A percentile compares a stretch with the other conserved stretches of the same genome.
phyloP scores from a whole-genome alignment of 169 alveolate genomes.

The Cryptosporidium sp. region DNA sequence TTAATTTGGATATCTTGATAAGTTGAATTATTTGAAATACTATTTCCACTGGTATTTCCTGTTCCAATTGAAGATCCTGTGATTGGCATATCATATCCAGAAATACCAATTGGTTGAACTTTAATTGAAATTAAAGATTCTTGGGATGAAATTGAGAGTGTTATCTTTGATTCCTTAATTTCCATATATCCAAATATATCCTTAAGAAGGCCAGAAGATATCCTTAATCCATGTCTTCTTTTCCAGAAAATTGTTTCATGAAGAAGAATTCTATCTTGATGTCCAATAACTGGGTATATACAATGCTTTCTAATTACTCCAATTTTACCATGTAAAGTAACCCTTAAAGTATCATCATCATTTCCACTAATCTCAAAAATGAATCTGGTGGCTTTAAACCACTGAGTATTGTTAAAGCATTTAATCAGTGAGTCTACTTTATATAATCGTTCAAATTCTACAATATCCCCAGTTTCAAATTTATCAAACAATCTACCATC shows the following conservation, averaged over 20 bases:
- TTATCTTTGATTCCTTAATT: slow-evolving; percentile 43
- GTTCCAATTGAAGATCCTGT: not conserved
- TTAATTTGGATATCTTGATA: slow-evolving; percentile 60
- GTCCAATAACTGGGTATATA: slow-evolving; percentile 35
- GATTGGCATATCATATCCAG: not conserved
- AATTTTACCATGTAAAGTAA: slow-evolving; percentile 18
- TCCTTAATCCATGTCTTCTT: slow-evolving; percentile 53
- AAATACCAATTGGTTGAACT: slow-evolving; percentile 38
- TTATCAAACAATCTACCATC: slow-evolving; percentile 39
- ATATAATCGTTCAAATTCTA: slow-evolving; percentile 42
- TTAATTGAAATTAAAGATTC: slow-evolving; percentile 49
- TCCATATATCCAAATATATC: slow-evolving; percentile 68
- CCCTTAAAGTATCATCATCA: slow-evolving; percentile 22
- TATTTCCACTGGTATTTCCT: not conserved
- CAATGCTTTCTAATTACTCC: slow-evolving; percentile 47
- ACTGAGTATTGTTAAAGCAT: slow-evolving; percentile 55
- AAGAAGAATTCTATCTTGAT: slow-evolving; percentile 23
- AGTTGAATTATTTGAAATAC: slow-evolving; percentile 34
- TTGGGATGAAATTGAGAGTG: slow-evolving; percentile 19
- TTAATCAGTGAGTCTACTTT: slow-evolving; percentile 24
- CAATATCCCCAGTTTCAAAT: slow-evolving; percentile 7
- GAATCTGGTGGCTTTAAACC: slow-evolving; percentile 51
- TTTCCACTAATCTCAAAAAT: not conserved
- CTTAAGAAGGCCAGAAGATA: slow-evolving; percentile 59
- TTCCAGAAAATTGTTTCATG: slow-evolving; percentile 47